Evolutionary conservation across 805 yeast species (phyloP).

Genomic region (Candida ovalis): DNA sequence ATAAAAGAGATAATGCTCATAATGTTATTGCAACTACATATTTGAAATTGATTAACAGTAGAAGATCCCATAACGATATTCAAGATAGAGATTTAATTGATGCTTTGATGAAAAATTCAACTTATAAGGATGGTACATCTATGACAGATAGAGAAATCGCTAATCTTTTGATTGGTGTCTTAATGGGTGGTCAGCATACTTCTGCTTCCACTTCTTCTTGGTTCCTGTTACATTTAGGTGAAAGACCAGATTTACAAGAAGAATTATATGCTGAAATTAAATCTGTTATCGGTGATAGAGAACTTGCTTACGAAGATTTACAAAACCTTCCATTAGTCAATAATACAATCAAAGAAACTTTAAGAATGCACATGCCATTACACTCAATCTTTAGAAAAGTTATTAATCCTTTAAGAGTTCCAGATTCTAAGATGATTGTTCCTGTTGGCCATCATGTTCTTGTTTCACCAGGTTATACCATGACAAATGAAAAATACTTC

Average conservation of each 20-base stretch:
- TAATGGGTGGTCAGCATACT: constrained; percentile 99
- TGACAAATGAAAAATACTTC: constrained; percentile 72
- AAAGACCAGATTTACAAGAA: constrained; percentile 79
- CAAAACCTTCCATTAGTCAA: constrained; percentile 78
- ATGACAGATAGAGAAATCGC: constrained; percentile 97
- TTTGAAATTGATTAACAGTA: constrained; percentile 66
- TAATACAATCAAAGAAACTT: constrained; percentile 84
- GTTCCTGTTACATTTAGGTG: constrained; percentile 88
- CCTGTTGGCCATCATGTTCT: constrained; percentile 88
- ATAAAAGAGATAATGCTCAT: constrained; percentile 86
- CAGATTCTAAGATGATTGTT: constrained; percentile 72
- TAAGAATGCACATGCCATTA: constrained; percentile 93
- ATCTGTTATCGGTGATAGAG: constrained; percentile 51
- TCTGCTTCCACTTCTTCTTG: constrained; percentile 95
- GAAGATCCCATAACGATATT: constrained; percentile 74
- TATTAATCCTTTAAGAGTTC: constrained; percentile 69
- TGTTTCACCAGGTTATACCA: constrained; percentile 92
- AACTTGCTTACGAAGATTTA: constrained; percentile 75
- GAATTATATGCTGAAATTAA: constrained; percentile 73
- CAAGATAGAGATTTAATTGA: constrained; percentile 88
- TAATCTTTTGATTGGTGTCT: constrained; percentile 85
- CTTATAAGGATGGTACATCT: constrained; percentile 87
- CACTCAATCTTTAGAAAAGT: constrained; percentile 96
- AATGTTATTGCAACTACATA: constrained; percentile 75
- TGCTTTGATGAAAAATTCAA: constrained; percentile 72